phyloP scores from a whole-genome alignment of 345 rosid species.

The Syzygium grande region DNA sequence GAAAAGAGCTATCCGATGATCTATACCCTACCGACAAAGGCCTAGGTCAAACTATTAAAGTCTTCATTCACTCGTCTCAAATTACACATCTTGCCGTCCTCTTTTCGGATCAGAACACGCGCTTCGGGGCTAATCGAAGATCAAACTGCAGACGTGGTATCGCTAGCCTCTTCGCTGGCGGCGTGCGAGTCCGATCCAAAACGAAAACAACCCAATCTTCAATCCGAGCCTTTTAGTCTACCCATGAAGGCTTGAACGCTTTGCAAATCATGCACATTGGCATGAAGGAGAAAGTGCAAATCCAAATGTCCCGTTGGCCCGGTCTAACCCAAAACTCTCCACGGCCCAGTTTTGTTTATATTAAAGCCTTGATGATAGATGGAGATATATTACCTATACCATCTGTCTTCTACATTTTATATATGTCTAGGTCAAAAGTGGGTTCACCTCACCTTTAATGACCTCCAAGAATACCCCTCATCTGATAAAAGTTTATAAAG shows the following conservation, averaged over 20 bases:
- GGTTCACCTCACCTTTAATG: neutral
- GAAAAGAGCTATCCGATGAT: neutral
- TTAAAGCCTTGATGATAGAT: neutral
- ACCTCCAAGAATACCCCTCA: neutral
- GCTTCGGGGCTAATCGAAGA: neutral
- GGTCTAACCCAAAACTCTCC: neutral
- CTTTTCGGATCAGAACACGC: neutral
- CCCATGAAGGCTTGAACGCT: neutral
- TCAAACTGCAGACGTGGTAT: neutral
- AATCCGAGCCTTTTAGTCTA: neutral
- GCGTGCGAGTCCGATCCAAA: neutral
- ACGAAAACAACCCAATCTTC: neutral
- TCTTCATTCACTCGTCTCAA: neutral
- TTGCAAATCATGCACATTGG: neutral
- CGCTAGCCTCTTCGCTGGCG: neutral
- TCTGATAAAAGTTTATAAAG: no score
- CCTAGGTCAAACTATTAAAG: neutral
- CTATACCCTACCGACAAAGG: neutral
- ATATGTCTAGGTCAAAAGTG: neutral
- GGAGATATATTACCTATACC: neutral
- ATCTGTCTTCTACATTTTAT: neutral
- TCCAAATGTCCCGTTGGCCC: neutral
- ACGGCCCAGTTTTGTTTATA: neutral
- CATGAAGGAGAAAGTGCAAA: neutral
- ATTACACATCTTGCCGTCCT: neutral